Evolutionary conservation across 352 stramenopile species (phyloP).

Genomic region (Phytopythium vexans): DNA sequence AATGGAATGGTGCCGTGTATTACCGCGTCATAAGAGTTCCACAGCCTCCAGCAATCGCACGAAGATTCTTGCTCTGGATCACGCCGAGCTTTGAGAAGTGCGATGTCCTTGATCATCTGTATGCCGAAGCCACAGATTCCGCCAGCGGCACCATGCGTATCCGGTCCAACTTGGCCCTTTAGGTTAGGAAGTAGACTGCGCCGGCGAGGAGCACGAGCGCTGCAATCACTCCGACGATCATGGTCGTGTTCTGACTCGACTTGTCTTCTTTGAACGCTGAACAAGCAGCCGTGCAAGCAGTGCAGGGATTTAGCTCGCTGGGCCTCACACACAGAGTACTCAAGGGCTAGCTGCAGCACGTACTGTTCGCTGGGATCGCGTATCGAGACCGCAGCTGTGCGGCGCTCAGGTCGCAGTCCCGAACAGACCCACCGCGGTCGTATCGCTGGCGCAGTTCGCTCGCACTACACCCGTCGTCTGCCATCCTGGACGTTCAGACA

Average conservation of each 20-base stretch:
- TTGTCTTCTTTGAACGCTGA: slow-evolving; percentile 69
- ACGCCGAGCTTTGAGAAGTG: too few relatives aligned
- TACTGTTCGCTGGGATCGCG: slow-evolving; percentile 81
- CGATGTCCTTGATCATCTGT: too few relatives aligned
- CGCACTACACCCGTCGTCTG: slow-evolving; percentile 61
- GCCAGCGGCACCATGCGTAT: too few relatives aligned
- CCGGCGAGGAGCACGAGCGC: slow-evolving; percentile 46
- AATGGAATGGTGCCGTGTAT: too few relatives aligned
- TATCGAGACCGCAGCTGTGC: slow-evolving; percentile 77
- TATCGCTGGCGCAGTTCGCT: slow-evolving; percentile 73
- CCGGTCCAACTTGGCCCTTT: slow-evolving; percentile 5
- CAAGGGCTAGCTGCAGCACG: slow-evolving; percentile 7
- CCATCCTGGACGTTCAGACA: neutral
- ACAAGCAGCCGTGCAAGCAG: neutral
- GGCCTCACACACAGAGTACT: neutral
- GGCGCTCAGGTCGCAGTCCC: slow-evolving; percentile 73
- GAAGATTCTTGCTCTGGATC: too few relatives aligned
- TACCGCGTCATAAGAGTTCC: too few relatives aligned
- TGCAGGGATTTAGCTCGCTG: neutral
- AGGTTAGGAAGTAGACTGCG: slow-evolving; percentile 52
- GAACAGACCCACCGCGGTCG: slow-evolving; percentile 65
- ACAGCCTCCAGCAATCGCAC: too few relatives aligned
- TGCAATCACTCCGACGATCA: slow-evolving; percentile 50
- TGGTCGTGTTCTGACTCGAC: slow-evolving; percentile 35
- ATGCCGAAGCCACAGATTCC: too few relatives aligned